phyloP scores from a whole-genome alignment of 2,329 filamentous ascomycete genomes.

The Hymenoscyphus occultus region DNA sequence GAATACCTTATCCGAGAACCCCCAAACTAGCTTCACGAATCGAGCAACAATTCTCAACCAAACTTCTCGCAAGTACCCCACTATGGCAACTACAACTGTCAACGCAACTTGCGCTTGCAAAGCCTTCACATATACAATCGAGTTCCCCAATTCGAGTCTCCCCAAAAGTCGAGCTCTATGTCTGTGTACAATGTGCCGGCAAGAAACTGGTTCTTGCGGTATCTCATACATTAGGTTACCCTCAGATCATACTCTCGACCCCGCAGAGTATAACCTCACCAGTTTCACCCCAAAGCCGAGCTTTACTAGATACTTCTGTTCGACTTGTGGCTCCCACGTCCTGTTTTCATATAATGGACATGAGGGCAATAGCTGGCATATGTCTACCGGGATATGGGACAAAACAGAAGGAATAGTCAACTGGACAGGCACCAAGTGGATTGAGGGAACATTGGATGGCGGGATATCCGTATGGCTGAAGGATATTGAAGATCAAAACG shows the following conservation, averaged over 20 bases:
- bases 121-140: conserved; percentile 36
- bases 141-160: conserved; percentile 36
- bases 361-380: conserved; percentile 29
- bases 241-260: conserved; percentile 26
- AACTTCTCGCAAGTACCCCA: background rate
- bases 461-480: conserved; percentile 46
- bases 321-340: conserved; percentile 47
- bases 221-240: conserved; percentile 44
- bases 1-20: background rate
- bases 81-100: conserved; percentile 24
- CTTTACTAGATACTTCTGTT: conserved; percentile 46
- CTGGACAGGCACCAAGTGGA: conserved; percentile 29
- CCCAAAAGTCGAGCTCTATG: conserved; percentile 45
- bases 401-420: conserved; percentile 30
- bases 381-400: conserved; percentile 38
- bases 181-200: conserved; percentile 51
- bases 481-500: conserved; percentile 19
- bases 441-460: conserved; percentile 50
- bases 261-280: conserved; percentile 39
- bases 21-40: background rate
- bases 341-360: conserved; percentile 35
- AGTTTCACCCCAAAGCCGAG: background rate
- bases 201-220: conserved; percentile 46
- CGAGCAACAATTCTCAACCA: background rate
- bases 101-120: conserved; percentile 40